Evolutionary conservation across 352 stramenopile species (phyloP), one percentile per base, ranked within the genome.

Genomic region (Pythium aristosporum): DNA sequence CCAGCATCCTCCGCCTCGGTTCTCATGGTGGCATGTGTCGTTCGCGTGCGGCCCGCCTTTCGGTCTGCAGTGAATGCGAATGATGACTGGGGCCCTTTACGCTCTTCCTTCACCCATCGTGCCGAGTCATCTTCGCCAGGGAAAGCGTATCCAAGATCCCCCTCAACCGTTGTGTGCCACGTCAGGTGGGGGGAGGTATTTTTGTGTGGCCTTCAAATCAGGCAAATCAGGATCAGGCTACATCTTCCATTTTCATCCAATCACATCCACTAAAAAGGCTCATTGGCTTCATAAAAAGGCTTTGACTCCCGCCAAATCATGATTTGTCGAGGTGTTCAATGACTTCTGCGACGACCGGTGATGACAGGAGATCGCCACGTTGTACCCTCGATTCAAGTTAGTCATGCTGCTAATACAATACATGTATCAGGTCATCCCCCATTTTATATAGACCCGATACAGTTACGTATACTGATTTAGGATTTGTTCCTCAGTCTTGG

Each of bases 181-280:
- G 46, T 64, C 62, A 69, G 48, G 21, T 48, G 20, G 28, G 13
- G 34, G 54, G 54, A 69, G 62, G 54, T 60, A 69, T 48, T 69
- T 69, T 64, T 64, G 62, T 69, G 62, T 42, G 39, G 34, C 36
- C 28, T 54, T 54, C 48, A 18, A 15, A 46, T 39, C 34, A 36
- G 39, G 3, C 28, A 11, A 56, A 44, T 44, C 32, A 42, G n/a
- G 49, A 56, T 56, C 30, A 28, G 8, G 32, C 10, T 36, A 21
- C 7, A 30, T 2, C 11, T 2, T 16, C 30, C 16, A 8, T 52
- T 5, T 53, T 32, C 15, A 51, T 13, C 42, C 55, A 61, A 53
- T 61, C 25, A 43, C 51, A 57, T 16, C 20, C 25, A 30, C 25
- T 30, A 30, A 30, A 30, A 30, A 30, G 25, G 25, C 25, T 30